Percentiles rank a stretch among this genome's conserved stretches.
These are phyloP conservation scores for Suhomyces tanzawaensis DNA, from an alignment of 805 yeast species.

Conservation along the genomic window DNA sequence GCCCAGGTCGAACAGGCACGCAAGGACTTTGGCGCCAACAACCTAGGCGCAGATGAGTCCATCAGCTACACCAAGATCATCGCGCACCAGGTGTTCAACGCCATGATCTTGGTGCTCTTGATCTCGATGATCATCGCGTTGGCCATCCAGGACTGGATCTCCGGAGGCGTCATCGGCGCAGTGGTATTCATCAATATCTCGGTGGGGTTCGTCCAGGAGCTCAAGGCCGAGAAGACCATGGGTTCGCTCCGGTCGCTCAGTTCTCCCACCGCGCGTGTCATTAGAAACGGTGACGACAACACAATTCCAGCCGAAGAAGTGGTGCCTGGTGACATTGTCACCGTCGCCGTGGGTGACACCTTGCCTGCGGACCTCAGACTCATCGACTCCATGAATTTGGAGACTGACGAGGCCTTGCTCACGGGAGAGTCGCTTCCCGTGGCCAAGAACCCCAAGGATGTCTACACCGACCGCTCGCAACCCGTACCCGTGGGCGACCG, in stretches of 20 bases:
- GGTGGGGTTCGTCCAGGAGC: constrained; percentile 70
- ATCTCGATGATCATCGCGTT: constrained; percentile 70
- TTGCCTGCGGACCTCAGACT: constrained; percentile 72
- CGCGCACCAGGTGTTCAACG: constrained; percentile 68
- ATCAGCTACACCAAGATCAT: constrained; percentile 55
- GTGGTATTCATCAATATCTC: constrained; percentile 62
- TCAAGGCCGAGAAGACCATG: constrained; percentile 76
- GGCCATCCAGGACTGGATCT: constrained; percentile 74
- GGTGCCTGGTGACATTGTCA: constrained; percentile 72
- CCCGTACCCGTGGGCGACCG: constrained; percentile 69
- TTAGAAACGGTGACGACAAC: constrained; percentile 55
- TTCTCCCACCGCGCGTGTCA: constrained; percentile 68
- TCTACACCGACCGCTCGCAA: constrained; percentile 30
- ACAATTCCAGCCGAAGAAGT: constrained; percentile 61
- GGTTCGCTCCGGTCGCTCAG: constrained; percentile 64
- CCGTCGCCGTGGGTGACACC: constrained; percentile 68
- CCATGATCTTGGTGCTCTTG: constrained; percentile 72
- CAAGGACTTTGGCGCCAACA: constrained; percentile 52
- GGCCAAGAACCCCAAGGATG: constrained; percentile 46
- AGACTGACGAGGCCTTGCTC: constrained; percentile 65
- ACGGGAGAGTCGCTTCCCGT: constrained; percentile 69
- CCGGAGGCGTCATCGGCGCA: constrained; percentile 76
- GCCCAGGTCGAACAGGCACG: constrained; percentile 13
- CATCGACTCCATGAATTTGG: constrained; percentile 58
- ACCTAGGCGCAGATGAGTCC: constrained; percentile 57